phyloP scores from a whole-genome alignment of 2,329 filamentous ascomycete genomes.

The Aspergillus cejpii region DNA sequence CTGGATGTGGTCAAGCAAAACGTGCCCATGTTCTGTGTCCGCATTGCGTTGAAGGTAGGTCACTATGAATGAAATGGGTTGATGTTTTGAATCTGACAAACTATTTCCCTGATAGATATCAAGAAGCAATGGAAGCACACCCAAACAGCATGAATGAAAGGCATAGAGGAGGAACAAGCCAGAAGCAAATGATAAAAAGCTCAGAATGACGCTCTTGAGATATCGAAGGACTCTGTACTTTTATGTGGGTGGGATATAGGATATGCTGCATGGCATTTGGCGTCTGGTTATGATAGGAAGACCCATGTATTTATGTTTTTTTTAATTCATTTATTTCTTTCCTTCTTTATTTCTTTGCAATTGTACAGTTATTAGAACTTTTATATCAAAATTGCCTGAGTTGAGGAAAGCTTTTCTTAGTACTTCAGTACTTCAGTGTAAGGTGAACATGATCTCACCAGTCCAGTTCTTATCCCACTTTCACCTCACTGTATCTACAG shows the following conservation, averaged over 20 bases:
- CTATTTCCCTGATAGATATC: conserved; percentile 33
- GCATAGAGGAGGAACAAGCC: conserved; percentile 2
- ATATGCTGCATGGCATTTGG: conserved; percentile 35
- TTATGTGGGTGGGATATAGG: conserved; percentile 20
- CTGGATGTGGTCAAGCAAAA: conserved; percentile 81
- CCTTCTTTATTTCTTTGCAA: conserved; percentile 2
- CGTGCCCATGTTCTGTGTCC: conserved; percentile 83
- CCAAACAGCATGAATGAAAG: conserved; percentile 24
- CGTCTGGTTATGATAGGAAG: conserved; percentile 29
- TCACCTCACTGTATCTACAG: too few relatives aligned
- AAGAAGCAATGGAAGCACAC: conserved; percentile 41
- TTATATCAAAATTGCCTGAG: background rate
- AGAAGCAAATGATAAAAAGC: conserved; percentile 3
- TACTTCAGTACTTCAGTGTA: background rate
- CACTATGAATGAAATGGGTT: background rate
- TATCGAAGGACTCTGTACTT: conserved; percentile 21
- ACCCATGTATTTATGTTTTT: conserved; percentile 13
- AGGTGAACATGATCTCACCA: conserved; percentile 9
- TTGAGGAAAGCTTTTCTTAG: too few relatives aligned
- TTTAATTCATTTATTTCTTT: conserved; percentile 8
- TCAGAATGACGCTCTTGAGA: background rate
- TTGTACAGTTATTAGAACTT: background rate
- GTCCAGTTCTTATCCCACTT: conserved; percentile 3
- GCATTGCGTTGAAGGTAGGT: conserved; percentile 74
- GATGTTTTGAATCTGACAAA: conserved; percentile 1